Conservation (phyloP, 805 yeast genomes). For the Yarrowia deformans region DNA sequence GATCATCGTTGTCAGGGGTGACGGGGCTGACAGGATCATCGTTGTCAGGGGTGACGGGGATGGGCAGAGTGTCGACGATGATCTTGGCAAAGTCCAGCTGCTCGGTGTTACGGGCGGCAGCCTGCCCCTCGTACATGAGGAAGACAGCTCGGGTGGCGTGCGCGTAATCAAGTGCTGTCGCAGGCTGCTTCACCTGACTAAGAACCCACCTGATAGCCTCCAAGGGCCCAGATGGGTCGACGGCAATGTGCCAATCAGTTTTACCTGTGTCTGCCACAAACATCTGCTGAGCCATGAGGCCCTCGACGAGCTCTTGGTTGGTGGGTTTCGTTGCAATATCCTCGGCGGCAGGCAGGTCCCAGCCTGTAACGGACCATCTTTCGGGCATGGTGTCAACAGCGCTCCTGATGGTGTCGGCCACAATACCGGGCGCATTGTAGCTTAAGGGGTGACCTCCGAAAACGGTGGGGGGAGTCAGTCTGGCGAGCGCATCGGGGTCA, state of each 20-base stretch:
- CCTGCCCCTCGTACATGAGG: conserved; percentile 7
- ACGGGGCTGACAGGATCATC: no score
- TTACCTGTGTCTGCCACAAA: not conserved
- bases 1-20: no score
- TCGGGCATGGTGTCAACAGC: not conserved
- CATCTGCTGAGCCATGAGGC: not conserved
- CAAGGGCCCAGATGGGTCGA: not conserved
- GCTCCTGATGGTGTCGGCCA: not conserved
- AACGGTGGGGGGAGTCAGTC: not conserved
- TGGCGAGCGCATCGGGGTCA: not conserved
- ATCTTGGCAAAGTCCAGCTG: not conserved
- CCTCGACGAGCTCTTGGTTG: not conserved
- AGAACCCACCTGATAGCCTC: not conserved
- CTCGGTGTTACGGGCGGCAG: not conserved
- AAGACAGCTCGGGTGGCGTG: not conserved
- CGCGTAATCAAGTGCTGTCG: not conserved
- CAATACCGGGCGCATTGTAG: not conserved
- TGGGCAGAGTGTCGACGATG: no score
- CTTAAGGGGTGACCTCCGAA: not conserved
- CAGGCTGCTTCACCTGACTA: not conserved
- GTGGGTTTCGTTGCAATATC: not conserved
- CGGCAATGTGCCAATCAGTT: not conserved
- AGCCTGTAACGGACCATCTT: no score
- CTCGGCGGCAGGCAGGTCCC: not conserved
- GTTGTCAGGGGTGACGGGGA: no score